Evolutionary conservation across 495 filamentous ascomycete species (phyloP).

Genomic region (Xylaria grammica): DNA sequence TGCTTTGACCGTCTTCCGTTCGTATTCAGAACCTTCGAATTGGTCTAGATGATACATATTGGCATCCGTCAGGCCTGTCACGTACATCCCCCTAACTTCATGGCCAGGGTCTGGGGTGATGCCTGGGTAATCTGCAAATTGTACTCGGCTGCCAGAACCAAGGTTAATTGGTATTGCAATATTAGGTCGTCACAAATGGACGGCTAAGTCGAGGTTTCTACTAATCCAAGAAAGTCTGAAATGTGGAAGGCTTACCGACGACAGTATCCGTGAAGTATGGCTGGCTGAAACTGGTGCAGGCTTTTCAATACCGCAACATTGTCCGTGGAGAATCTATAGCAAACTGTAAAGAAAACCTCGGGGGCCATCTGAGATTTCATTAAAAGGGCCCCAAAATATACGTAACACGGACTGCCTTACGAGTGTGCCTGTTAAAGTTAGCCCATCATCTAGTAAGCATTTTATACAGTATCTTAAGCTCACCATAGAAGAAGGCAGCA

Average conservation of each 20-base stretch:
- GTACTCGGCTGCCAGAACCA: constrained; percentile 35
- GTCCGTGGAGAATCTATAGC: constrained; percentile 62
- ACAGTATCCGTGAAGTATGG: constrained; percentile 72
- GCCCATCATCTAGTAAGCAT: not conserved
- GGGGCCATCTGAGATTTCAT: constrained; percentile 72
- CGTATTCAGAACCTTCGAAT: constrained; percentile 84
- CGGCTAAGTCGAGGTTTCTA: not conserved
- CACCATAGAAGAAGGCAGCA: constrained; percentile 71
- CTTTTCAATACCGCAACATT: constrained; percentile 51
- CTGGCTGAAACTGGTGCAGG: constrained; percentile 69
- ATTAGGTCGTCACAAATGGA: not conserved
- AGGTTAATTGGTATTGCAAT: constrained; percentile 13
- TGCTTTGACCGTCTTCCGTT: constrained; percentile 64
- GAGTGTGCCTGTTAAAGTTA: constrained; percentile 46
- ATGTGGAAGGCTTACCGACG: constrained; percentile 65
- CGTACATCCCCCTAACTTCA: constrained; percentile 78
- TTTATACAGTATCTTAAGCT: constrained; percentile 13
- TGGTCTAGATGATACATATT: constrained; percentile 78
- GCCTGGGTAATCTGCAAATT: constrained; percentile 80
- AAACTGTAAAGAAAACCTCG: constrained; percentile 80
- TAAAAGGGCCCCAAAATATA: constrained; percentile 11
- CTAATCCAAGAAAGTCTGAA: not conserved
- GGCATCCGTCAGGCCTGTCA: constrained; percentile 76
- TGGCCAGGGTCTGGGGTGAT: constrained; percentile 62
- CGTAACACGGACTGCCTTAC: constrained; percentile 10